These are phyloP conservation scores for Colletotrichum coccodes DNA, from an alignment of 2,329 filamentous ascomycete species.

Conservation along the genomic window DNA sequence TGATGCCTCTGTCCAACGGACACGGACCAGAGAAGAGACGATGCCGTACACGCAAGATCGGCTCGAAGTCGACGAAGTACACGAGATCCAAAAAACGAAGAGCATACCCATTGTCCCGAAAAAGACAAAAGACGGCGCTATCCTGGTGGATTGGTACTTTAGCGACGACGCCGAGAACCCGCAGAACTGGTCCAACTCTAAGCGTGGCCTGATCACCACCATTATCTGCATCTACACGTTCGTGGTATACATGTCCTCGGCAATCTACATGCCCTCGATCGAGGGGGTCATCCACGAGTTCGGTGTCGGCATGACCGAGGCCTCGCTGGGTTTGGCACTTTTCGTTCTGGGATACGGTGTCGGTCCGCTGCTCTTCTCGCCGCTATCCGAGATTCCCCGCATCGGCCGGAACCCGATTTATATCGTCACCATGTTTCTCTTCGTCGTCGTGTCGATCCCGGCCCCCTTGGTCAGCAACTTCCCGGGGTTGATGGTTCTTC, in stretches of 20 bases:
- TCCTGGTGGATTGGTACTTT: conserved; percentile 65
- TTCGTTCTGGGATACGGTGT: conserved; percentile 73
- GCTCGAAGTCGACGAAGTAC: conserved; percentile 48
- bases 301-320: conserved; percentile 59
- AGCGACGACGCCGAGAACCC: conserved; percentile 66
- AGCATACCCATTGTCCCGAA: conserved; percentile 60
- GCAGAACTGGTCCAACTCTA: conserved; percentile 61
- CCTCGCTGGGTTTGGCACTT: conserved; percentile 67
- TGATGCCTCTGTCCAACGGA: conserved; percentile 1
- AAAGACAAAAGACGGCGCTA: conserved; percentile 58
- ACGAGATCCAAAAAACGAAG: conserved; percentile 52
- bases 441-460: conserved; percentile 73
- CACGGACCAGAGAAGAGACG: conserved; percentile 33
- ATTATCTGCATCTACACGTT: conserved; percentile 68
- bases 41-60: conserved; percentile 43
- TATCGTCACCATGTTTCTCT: conserved; percentile 73
- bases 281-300: conserved; percentile 63
- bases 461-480: conserved; percentile 72
- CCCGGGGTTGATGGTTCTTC: conserved; percentile 69
- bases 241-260: conserved; percentile 62
- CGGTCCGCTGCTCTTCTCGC: conserved; percentile 73
- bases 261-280: conserved; percentile 58
- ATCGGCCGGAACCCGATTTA: conserved; percentile 77
- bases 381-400: conserved; percentile 72
- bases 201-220: conserved; percentile 51